A percentile compares a stretch with the other conserved stretches of the same genome.
These are phyloP conservation scores for Oryza longistaminata DNA, from an alignment of 176 grass and related monocot genomes.

Conservation along the genomic window DNA sequence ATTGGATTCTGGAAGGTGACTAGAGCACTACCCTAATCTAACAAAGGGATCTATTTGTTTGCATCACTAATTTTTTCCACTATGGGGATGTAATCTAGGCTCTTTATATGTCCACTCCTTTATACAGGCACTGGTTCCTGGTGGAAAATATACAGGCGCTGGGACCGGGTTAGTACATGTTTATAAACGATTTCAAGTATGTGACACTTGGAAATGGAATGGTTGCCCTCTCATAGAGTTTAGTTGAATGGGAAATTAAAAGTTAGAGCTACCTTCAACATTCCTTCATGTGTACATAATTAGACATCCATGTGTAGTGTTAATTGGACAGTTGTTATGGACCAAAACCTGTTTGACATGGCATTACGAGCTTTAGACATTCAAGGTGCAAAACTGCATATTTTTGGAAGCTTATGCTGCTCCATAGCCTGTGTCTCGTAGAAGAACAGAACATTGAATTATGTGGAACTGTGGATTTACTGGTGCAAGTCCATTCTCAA, in stretches of 20 bases:
- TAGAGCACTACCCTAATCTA: not conserved
- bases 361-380: not conserved
- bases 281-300: not conserved
- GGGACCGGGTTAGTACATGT: not conserved
- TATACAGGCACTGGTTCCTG: not conserved
- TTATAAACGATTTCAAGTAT: not conserved
- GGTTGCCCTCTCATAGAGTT: not conserved
- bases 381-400: not conserved
- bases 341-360: not conserved
- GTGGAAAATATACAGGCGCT: not conserved
- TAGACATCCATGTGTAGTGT: not conserved
- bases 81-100: not conserved
- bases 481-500: not conserved
- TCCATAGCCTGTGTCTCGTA: not conserved
- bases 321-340: not conserved
- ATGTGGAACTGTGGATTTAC: not conserved
- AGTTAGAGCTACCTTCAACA: not conserved
- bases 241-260: not conserved
- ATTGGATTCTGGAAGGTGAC: not conserved
- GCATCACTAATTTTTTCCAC: not conserved
- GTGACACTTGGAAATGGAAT: not conserved
- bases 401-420: not conserved
- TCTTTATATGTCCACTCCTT: not conserved
- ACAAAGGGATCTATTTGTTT: not conserved
- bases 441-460: not conserved